These are phyloP conservation scores for Scenedesmus sp. DNA, from an alignment of 163 green algal genomes.

Conservation along the genomic window DNA sequence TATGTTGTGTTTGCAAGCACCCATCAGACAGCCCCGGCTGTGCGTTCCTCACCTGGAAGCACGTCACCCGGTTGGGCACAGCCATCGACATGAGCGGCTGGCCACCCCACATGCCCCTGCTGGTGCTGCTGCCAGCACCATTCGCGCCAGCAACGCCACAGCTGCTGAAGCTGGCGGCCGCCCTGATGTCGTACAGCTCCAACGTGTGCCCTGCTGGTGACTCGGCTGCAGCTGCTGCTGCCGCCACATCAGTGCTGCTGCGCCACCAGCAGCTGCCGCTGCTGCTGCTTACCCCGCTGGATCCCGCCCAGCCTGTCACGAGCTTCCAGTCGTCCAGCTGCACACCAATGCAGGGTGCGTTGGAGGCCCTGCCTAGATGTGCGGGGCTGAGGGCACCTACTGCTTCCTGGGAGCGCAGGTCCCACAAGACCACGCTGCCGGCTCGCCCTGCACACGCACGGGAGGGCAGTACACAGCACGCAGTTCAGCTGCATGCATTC, in stretches of 20 bases:
- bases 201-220: conserved; percentile 31
- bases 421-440: conserved; percentile 50
- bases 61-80: conserved; percentile 53
- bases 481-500: not conserved
- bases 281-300: not conserved
- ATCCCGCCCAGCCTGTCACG: conserved; percentile 55
- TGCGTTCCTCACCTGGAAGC: conserved; percentile 56
- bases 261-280: conserved; percentile 36
- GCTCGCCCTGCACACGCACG: conserved; percentile 27
- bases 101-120: conserved; percentile 21
- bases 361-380: not conserved
- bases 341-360: conserved; percentile 56
- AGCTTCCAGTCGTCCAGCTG: conserved; percentile 71
- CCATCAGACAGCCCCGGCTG: too few relatives aligned
- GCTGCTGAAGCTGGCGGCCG: conserved; percentile 39
- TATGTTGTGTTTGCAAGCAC: too few relatives aligned
- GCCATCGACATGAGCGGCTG: conserved; percentile 55
- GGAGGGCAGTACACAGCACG: not conserved
- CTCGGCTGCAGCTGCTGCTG: not conserved
- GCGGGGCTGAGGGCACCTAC: conserved; percentile 9
- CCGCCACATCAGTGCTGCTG: not conserved
- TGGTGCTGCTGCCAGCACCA: not conserved
- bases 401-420: conserved; percentile 38
- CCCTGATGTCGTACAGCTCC: conserved; percentile 63
- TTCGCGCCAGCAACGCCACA: not conserved